Base-by-base conservation (phyloP, 2,329 filamentous ascomycete species). In the Albophoma yamanashiensis region DNA sequence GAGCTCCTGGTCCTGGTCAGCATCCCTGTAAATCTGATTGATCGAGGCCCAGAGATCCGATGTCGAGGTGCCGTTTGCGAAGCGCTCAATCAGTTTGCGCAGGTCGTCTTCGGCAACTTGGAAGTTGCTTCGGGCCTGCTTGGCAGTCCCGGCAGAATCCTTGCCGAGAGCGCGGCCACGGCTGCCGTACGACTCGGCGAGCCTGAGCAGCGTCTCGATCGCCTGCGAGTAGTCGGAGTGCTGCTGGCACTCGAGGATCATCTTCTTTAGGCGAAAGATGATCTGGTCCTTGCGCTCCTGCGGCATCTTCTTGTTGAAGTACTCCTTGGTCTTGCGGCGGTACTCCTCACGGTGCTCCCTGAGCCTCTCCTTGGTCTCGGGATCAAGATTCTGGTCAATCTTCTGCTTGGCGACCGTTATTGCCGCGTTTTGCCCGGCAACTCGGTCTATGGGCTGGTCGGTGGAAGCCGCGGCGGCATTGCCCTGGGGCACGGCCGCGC, bases 221-320 rank as follows among this genome's bases (percentile, higher is more conserved):
- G 94, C 94, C 73, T 89, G 83, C 67, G 92, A 87, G 75, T 97
- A 99, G 69, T 99, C 93, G 61, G 90, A 85, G 70, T 97, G 94
- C 60, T 93, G 90, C 77, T 99, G 94, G 68, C 96, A 92, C 76
- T 99, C 94, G 55, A 97, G 86, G 45, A 99, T 79, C 89, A 97
- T 96, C 85, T 97, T 97, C 86, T 85, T 99, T 66, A 99, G 77
- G 43, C 94, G 89, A 83, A 87, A 96, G 68, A 97, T 87, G 60
- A 87, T 88, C 79, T 96, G 92, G 9, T 97, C 92, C 62, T 92
- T 91, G 62, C 94, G 91, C 74, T 97, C 92, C 75, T 93, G 79
- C 1, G 94, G 92, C 75, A 99, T 82, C 81, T 97, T 99, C 69
- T 87, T 83, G 67, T 85, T 82, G 59, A 97, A 78, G 72, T 97